These are phyloP conservation scores for Termitomyces sp. DNA, from an alignment of 768 basidiomycete species.

Conservation along the genomic window DNA sequence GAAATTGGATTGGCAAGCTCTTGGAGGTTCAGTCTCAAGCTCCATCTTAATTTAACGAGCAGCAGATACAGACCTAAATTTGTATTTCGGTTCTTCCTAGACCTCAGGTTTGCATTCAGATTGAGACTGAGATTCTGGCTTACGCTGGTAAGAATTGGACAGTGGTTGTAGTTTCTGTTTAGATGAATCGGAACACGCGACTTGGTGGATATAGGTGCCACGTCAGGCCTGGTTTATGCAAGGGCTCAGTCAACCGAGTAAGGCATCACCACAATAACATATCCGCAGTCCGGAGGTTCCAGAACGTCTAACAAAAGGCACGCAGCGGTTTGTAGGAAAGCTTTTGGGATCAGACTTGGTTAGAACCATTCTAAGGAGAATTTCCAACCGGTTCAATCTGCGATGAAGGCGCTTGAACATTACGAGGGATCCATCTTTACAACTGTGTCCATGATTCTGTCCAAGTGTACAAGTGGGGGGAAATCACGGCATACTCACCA, in stretches of 20 bases:
- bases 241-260: background rate
- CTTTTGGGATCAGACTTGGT: background rate
- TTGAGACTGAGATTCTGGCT: background rate
- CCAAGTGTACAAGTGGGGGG: background rate
- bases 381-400: background rate
- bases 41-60: background rate
- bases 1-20: no score
- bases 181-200: background rate
- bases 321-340: background rate
- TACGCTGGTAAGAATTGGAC: background rate
- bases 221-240: background rate
- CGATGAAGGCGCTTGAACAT: background rate
- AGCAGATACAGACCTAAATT: background rate
- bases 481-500: background rate
- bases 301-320: background rate
- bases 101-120: background rate
- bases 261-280: background rate
- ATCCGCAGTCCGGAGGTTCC: background rate
- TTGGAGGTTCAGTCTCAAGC: background rate
- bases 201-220: background rate
- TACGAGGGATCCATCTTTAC: no score
- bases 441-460: background rate
- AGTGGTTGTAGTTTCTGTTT: background rate
- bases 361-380: background rate
- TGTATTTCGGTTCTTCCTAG: background rate